Conservation (phyloP, 768 basidiomycete species). For the Tricholoma saponaceum region DNA sequence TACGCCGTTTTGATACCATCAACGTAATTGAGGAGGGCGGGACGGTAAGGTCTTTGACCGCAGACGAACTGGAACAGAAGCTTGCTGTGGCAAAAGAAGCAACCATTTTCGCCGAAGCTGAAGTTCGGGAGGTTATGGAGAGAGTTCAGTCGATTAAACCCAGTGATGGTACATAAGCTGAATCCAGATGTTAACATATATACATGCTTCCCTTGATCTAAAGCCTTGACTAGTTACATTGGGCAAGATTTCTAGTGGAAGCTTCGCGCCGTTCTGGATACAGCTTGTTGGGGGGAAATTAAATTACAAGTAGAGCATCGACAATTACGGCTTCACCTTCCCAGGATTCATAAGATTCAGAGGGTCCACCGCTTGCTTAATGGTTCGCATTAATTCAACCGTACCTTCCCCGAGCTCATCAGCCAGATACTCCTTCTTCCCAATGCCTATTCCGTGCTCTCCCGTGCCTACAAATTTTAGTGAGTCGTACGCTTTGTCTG, state of each 20-base stretch:
- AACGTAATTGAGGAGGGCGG: slow-evolving; percentile 50
- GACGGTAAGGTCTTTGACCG: slow-evolving; percentile 49
- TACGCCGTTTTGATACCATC: slow-evolving; percentile 65
- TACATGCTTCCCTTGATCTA: background rate
- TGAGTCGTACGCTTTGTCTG: background rate
- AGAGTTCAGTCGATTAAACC: slow-evolving; percentile 55
- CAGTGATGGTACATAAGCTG: slow-evolving; percentile 24
- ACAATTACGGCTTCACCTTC: slow-evolving; percentile 39
- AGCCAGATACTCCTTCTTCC: slow-evolving; percentile 78
- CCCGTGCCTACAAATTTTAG: slow-evolving; percentile 54
- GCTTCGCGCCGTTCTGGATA: background rate
- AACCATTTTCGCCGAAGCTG: slow-evolving; percentile 67
- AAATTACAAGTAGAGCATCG: background rate
- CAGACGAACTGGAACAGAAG: slow-evolving; percentile 74
- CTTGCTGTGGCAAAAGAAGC: slow-evolving; percentile 67
- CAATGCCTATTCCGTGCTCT: slow-evolving; percentile 85
- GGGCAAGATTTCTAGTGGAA: background rate
- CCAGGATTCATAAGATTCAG: slow-evolving; percentile 83
- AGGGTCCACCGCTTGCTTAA: slow-evolving; percentile 81
- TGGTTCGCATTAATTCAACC: slow-evolving; percentile 79
- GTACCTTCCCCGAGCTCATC: slow-evolving; percentile 85
- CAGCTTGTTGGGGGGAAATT: background rate
- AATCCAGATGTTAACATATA: slow-evolving; percentile 7
- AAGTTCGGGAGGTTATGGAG: slow-evolving; percentile 73
- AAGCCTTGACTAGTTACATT: background rate